A percentile compares a stretch with the other conserved stretches of the same genome.
phyloP scores from a whole-genome alignment of 345 rosid genomes.

The Leavenworthia alabamica region DNA sequence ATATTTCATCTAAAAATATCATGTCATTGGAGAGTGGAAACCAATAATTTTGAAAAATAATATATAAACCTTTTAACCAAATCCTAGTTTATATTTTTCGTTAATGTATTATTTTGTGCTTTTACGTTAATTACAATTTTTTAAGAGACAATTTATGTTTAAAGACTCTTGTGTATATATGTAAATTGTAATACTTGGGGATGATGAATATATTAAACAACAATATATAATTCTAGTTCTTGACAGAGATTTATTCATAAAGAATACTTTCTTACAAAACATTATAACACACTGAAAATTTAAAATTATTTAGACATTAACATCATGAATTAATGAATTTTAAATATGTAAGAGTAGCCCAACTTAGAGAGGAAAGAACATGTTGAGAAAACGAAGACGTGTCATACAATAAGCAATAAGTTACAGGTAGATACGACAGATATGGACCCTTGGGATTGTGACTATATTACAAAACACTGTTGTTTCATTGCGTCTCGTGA shows the following conservation, averaged over 20 bases:
- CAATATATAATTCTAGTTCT: not conserved
- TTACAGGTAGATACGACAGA: conserved; percentile 21
- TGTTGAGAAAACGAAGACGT: conserved; percentile 10
- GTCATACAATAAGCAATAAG: conserved; percentile 8
- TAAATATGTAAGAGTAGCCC: not conserved
- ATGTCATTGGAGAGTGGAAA: not conserved
- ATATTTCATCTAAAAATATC: not conserved
- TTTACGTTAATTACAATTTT: not conserved
- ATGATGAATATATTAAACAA: not conserved
- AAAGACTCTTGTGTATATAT: not conserved
- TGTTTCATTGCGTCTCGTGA: conserved; percentile 28
- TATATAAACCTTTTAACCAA: too few relatives aligned
- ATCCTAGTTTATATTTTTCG: too few relatives aligned
- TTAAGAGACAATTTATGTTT: not conserved
- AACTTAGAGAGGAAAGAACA: conserved; percentile 7
- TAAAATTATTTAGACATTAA: not conserved
- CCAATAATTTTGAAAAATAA: not conserved
- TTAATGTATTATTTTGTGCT: too few relatives aligned
- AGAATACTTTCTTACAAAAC: not conserved
- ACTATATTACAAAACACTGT: conserved; percentile 17
- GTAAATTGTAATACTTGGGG: not conserved
- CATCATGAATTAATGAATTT: not conserved
- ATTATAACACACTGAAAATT: not conserved
- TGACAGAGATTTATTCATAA: not conserved
- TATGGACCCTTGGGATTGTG: conserved; percentile 21